Evolutionary conservation across 352 stramenopile species (phyloP).

Genomic region (Phytophthora pistaciae): DNA sequence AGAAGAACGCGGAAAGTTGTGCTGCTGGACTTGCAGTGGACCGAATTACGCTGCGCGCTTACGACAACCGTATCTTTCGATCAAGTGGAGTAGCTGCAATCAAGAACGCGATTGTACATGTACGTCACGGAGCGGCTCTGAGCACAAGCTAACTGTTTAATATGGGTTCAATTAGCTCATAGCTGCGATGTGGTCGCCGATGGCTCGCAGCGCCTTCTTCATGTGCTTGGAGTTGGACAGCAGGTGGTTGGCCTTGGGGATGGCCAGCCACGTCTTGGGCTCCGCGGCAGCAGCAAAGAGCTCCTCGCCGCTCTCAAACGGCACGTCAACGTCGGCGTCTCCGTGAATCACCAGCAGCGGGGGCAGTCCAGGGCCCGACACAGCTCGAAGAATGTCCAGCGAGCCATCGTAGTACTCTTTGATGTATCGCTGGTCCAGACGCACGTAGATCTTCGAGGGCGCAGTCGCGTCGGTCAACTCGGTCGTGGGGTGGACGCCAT

Average conservation of each 20-base stretch:
- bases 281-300: slow-evolving; percentile 63
- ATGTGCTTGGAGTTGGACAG: slow-evolving; percentile 79
- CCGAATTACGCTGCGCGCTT: no score
- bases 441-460: slow-evolving; percentile 63
- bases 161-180: neutral
- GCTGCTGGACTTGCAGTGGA: no score
- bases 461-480: slow-evolving; percentile 22
- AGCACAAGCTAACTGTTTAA: neutral
- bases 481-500: slow-evolving; percentile 38
- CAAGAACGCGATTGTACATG: neutral
- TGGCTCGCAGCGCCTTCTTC: slow-evolving; percentile 68
- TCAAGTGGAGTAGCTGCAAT: neutral
- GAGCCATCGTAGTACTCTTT: slow-evolving; percentile 55
- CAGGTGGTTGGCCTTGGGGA: slow-evolving; percentile 79
- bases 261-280: slow-evolving; percentile 64
- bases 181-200: slow-evolving; percentile 42
- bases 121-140: neutral
- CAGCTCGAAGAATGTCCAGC: slow-evolving; percentile 53
- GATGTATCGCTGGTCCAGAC: slow-evolving; percentile 57
- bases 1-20: no score
- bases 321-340: slow-evolving; percentile 65
- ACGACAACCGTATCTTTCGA: no score
- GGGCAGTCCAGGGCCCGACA: slow-evolving; percentile 31
- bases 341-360: slow-evolving; percentile 78
- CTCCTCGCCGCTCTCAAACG: slow-evolving; percentile 58